Evolutionary conservation across 148 eudicot species (phyloP).

Genomic region (Rhododendron mucronatum): DNA sequence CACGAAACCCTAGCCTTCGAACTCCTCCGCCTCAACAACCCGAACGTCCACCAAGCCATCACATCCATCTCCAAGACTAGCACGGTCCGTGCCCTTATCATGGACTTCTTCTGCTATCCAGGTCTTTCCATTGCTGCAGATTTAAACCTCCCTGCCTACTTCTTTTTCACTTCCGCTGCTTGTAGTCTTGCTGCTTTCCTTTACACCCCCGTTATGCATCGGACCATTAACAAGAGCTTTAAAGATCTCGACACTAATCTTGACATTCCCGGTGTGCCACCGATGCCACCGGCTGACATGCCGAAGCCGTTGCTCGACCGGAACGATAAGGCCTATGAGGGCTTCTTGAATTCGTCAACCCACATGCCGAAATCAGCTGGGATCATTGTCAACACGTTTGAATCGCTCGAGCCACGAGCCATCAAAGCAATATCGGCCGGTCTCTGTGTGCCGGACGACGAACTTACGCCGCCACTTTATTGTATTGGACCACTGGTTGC

Average conservation of each 20-base stretch:
- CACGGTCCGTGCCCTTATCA: conserved; percentile 29
- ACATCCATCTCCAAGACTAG: conserved; percentile 11
- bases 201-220: conserved; percentile 26
- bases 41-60: conserved; percentile 25
- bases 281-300: conserved; percentile 38
- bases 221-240: conserved; percentile 18
- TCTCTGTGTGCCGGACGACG: conserved; percentile 18
- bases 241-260: conserved; percentile 22
- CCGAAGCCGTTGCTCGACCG: conserved; percentile 26
- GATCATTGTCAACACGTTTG: conserved; percentile 35
- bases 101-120: conserved; percentile 43
- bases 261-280: conserved; percentile 39
- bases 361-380: conserved; percentile 25
- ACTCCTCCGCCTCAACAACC: conserved; percentile 20
- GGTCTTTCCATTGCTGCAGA: conserved; percentile 20
- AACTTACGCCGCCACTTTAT: conserved; percentile 35
- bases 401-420: conserved; percentile 26
- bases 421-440: conserved; percentile 29
- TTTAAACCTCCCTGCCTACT: conserved; percentile 36
- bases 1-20: conserved; percentile 20
- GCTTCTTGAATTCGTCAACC: conserved; percentile 13
- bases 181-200: conserved; percentile 19
- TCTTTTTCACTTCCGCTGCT: conserved; percentile 43
- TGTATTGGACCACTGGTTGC: conserved; percentile 45
- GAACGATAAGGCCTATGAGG: neutral